Conservation (phyloP, 2,329 filamentous ascomycete species). For the Eurotiales sp. region DNA sequence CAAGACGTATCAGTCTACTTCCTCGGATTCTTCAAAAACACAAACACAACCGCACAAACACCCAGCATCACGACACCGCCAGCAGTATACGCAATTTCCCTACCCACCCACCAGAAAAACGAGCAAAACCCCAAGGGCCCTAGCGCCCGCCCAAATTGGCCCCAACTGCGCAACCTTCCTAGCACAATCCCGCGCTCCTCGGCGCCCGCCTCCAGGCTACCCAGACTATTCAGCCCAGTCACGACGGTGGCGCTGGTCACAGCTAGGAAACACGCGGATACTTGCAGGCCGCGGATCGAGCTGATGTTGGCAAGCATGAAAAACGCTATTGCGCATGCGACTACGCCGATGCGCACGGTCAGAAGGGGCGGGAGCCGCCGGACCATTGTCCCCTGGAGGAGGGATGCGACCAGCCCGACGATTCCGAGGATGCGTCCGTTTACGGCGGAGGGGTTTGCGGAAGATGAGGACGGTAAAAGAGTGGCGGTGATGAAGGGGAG, state of each 20-base stretch:
- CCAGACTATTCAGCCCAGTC: conserved; percentile 85
- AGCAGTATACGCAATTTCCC: conserved; percentile 76
- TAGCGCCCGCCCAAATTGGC: conserved; percentile 81
- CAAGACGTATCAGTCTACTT: neutral
- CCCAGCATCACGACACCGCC: conserved; percentile 76
- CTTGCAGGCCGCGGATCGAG: conserved; percentile 68
- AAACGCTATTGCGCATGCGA: conserved; percentile 75
- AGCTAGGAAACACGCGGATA: conserved; percentile 77
- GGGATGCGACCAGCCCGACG: conserved; percentile 82
- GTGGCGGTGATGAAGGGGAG: conserved; percentile 97
- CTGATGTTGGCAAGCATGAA: conserved; percentile 68
- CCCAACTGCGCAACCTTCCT: conserved; percentile 73
- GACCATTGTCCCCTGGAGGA: conserved; percentile 92
- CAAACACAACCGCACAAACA: conserved; percentile 69
- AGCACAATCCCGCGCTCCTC: conserved; percentile 81
- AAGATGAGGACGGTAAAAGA: conserved; percentile 69
- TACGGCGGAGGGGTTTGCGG: conserved; percentile 56
- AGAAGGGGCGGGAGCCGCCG: conserved; percentile 76
- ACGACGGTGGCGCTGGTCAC: conserved; percentile 93
- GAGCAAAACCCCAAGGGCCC: conserved; percentile 90
- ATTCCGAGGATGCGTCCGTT: conserved; percentile 86
- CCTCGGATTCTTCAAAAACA: conserved; percentile 54
- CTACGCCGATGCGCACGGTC: conserved; percentile 74
- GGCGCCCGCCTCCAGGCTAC: conserved; percentile 79
- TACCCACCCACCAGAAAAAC: conserved; percentile 96